Percentiles rank a stretch among this genome's conserved stretches.
Evolutionary conservation across 768 basidiomycete genomes (phyloP).

Genomic region (Hortiboletus flavorubellus): DNA sequence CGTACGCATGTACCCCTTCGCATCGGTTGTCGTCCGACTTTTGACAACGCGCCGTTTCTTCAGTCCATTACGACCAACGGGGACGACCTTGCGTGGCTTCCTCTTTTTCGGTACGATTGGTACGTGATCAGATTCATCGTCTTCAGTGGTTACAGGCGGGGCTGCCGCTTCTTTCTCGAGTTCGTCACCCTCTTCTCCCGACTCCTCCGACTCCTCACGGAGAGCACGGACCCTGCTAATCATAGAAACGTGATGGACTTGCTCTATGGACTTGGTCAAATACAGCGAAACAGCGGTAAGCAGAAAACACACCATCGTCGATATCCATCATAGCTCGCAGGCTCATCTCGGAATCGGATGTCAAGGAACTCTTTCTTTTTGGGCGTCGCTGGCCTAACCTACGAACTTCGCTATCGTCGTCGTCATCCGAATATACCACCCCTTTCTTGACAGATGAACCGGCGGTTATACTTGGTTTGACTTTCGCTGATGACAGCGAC

Average conservation of each 20-base stretch:
- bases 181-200: slow-evolving; percentile 27
- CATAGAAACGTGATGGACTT: slow-evolving; percentile 25
- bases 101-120: slow-evolving; percentile 34
- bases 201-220: slow-evolving; percentile 26
- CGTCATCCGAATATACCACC: slow-evolving; percentile 51
- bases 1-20: slow-evolving; percentile 73
- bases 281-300: slow-evolving; percentile 7
- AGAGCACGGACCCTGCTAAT: slow-evolving; percentile 10
- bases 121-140: slow-evolving; percentile 29
- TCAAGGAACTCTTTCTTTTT: slow-evolving; percentile 35
- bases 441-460: slow-evolving; percentile 40
- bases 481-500: neutral
- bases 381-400: slow-evolving; percentile 23
- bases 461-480: slow-evolving; percentile 7
- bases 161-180: slow-evolving; percentile 33
- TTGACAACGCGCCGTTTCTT: slow-evolving; percentile 69
- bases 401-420: slow-evolving; percentile 46
- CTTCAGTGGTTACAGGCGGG: slow-evolving; percentile 27
- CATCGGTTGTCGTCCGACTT: slow-evolving; percentile 51
- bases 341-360: slow-evolving; percentile 44
- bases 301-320: slow-evolving; percentile 56
- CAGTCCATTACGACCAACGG: slow-evolving; percentile 73
- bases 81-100: slow-evolving; percentile 58
- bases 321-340: slow-evolving; percentile 71
- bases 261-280: slow-evolving; percentile 17